Conservation (phyloP, 495 filamentous ascomycete species). For the Podospora didyma region DNA sequence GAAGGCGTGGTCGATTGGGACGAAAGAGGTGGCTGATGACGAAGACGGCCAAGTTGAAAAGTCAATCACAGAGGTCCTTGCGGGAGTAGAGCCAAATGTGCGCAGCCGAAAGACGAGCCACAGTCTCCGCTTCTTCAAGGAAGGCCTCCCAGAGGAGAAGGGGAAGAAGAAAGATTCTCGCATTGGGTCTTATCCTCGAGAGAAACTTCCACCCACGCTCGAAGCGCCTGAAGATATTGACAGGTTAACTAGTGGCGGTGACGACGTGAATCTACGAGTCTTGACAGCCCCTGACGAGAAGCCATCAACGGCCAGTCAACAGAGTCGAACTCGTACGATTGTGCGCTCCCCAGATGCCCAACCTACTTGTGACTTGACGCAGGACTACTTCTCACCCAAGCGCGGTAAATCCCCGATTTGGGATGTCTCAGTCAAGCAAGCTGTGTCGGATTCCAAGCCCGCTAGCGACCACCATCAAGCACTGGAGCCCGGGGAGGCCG, state of each 20-base stretch:
- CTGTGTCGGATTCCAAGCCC: neutral
- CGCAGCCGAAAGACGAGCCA: conserved; percentile 94
- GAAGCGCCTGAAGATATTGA: conserved; percentile 16
- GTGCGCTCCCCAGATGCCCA: conserved; percentile 15
- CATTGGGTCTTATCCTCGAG: conserved; percentile 21
- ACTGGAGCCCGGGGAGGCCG: conserved; percentile 1
- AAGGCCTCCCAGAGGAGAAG: conserved; percentile 65
- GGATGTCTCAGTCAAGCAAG: conserved; percentile 6
- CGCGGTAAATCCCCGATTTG: neutral
- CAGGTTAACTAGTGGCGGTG: conserved; percentile 1
- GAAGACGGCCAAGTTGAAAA: conserved; percentile 64
- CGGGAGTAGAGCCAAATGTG: conserved; percentile 70
- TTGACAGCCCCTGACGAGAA: conserved; percentile 3
- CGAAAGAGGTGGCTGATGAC: conserved; percentile 32
- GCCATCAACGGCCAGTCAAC: conserved; percentile 3
- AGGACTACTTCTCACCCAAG: conserved; percentile 18
- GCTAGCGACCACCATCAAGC: conserved; percentile 4
- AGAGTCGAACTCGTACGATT: conserved; percentile 8
- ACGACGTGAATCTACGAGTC: neutral
- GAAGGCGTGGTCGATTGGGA: conserved; percentile 55
- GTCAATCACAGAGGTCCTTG: conserved; percentile 76
- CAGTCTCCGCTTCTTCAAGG: conserved; percentile 86
- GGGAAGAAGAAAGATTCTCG: conserved; percentile 39
- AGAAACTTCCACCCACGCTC: conserved; percentile 24
- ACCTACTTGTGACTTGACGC: conserved; percentile 11